Evolutionary conservation across 352 stramenopile genomes (phyloP), one percentile per base, ranked within the genome.

Genomic region (Phytophthora fragariaefolia): DNA sequence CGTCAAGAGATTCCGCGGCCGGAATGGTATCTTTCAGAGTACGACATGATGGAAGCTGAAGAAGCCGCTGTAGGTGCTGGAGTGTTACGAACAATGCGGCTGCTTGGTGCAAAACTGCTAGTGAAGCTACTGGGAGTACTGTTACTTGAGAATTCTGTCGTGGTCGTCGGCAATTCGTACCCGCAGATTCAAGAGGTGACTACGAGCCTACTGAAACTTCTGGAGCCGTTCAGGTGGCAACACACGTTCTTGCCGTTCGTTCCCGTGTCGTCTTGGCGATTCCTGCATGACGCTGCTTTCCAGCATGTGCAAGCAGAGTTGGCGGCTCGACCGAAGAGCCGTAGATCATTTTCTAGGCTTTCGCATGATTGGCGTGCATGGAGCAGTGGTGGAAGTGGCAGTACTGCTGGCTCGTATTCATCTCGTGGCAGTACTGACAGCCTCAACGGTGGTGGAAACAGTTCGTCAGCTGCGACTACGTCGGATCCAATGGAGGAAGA

Each of bases 141-240:
- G 47, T 28, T 96, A 34, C 63, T 94, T 12, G 88, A 96, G 58
- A 89, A 82, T 38, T 82, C 88, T 1, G 52, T 96, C 24, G 76
- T 96, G n/a, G 63, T 96, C 15, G 71, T 92, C 0, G 83, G 85
- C 5, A 79, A 75, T 34, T 95, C 86, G 22, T 91, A 92, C 36
- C 71, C 83, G 7, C 69, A 90, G 50, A 84, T 95, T 9, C 86
- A 96, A 48, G 84, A 93, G 46, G 83, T 95, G 17, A 77, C 80
- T 4, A 74, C 91, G 18, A 87, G 76, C 47, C 47, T 96, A 36
- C 51, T 95, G 24, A 86, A 86, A 61, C 59, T 96, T 26, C 58
- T 96, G 10, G 64, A 86, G 40, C 88, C 88, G n/a, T 96, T 96
- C 58, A 71, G 60, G 22, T 96, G 88, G 88, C 83, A 91, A 43